Evolutionary conservation across 192 early-diverging fungal species (phyloP), one percentile per base, ranked within the genome.

Genomic region (Coemansia furcata): DNA sequence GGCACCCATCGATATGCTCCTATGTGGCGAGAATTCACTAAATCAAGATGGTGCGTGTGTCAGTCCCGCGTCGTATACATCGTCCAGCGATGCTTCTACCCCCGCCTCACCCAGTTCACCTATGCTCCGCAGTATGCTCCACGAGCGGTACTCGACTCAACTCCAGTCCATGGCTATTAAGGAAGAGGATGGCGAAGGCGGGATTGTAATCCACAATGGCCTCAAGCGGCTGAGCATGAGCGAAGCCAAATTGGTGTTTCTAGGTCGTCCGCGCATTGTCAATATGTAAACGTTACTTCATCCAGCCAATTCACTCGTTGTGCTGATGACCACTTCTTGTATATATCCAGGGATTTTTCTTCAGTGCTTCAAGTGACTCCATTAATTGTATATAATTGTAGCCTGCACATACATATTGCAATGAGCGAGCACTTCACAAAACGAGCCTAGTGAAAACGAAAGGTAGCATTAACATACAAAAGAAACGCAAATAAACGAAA

Each of bases 151-250:
- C 36, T 69, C 62, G 35, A 8, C 70, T 6, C 55, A 70, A 29
- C 36, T 76, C 2, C 30, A 58, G 4, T 19, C 52, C 15, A 60
- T 36, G 26, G 40, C 64, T 26, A 73, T 81, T n/a, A 67, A 76
- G 35, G 78, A 81, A n/a, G 66, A 72, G 8, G 73, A 81, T 46
- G 70, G 50, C 17, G 78, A 73, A 5, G 74, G 67, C 29, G 73
- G 73, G 12, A 42, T 65, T 21, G 67, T 81, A 17, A 71, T 81
- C 14, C 57, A 76, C 71, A 81, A 76, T 38, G 78, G 78, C 8
- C 32, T 81, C 26, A 76, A 65, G 40, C 66, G 78, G 29, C 63
- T 81, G 54, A 81, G 73, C 60, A 19, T 81, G 40, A 64, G 70
- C 19, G 66, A 68, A 6, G 66, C 63, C 29, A 69, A 69, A 21